These are phyloP conservation scores for Cudoniella acicularis DNA, from an alignment of 495 filamentous ascomycete genomes.

Conservation along the genomic window DNA sequence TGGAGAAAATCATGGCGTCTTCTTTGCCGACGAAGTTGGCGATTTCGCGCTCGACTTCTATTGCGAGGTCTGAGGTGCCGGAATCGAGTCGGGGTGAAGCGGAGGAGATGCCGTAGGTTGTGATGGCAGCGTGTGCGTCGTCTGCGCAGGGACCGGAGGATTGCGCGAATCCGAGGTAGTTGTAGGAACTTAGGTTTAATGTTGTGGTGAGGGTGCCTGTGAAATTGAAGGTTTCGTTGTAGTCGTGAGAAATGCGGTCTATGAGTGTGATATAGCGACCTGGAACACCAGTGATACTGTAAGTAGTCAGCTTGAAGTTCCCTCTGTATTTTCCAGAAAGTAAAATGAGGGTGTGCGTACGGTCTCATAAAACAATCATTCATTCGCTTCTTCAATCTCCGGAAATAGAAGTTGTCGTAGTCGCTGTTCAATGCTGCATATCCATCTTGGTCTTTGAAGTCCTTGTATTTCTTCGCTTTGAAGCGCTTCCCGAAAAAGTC, in stretches of 20 bases:
- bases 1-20: slow-evolving; percentile 90
- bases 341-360: neutral
- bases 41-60: slow-evolving; percentile 85
- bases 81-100: slow-evolving; percentile 75
- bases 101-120: slow-evolving; percentile 73
- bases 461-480: slow-evolving; percentile 69
- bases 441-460: slow-evolving; percentile 75
- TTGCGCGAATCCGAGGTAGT: slow-evolving; percentile 96
- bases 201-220: slow-evolving; percentile 90
- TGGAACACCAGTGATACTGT: slow-evolving; percentile 88
- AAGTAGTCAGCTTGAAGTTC: too few relatives aligned
- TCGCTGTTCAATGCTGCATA: slow-evolving; percentile 96
- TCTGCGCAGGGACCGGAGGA: slow-evolving; percentile 95
- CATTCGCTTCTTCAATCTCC: slow-evolving; percentile 84
- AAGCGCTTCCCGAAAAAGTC: slow-evolving; percentile 98
- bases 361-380: slow-evolving; percentile 93
- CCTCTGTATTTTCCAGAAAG: too few relatives aligned
- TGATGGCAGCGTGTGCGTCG: slow-evolving; percentile 79
- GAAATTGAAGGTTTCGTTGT: slow-evolving; percentile 79
- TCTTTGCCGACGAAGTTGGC: slow-evolving; percentile 89
- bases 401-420: slow-evolving; percentile 95
- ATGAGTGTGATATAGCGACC: slow-evolving; percentile 88
- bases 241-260: slow-evolving; percentile 78
- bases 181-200: slow-evolving; percentile 96
- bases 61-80: slow-evolving; percentile 78